Percentiles rank a stretch among this genome's conserved stretches.
Conservation (phyloP, 768 basidiomycete species). For the Asterophora parasitica region DNA sequence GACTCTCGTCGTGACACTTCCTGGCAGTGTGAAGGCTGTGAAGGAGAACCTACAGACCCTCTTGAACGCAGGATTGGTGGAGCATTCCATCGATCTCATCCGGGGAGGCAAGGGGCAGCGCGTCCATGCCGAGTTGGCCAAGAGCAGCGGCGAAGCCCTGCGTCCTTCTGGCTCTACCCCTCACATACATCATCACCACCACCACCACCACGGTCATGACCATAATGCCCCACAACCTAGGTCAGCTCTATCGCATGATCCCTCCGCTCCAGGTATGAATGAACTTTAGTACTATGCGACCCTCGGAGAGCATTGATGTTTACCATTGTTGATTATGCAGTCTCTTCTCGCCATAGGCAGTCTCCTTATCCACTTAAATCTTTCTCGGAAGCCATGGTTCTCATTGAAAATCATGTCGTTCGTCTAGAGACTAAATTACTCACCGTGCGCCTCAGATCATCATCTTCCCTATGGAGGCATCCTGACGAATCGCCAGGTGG, state of each 20-base stretch:
- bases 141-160: conserved; percentile 20
- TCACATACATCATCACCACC: conserved; percentile 24
- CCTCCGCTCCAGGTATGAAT: conserved; percentile 55
- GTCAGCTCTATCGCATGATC: conserved; percentile 63
- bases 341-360: conserved; percentile 62
- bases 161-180: conserved; percentile 28
- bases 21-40: conserved; percentile 83
- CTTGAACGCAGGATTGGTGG: conserved; percentile 50
- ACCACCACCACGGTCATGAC: conserved; percentile 29
- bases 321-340: conserved; percentile 30
- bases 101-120: conserved; percentile 59
- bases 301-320: not conserved
- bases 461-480: not conserved
- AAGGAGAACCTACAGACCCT: conserved; percentile 69
- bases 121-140: conserved; percentile 50
- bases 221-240: conserved; percentile 49
- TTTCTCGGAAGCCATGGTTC: conserved; percentile 56
- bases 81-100: conserved; percentile 71
- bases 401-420: conserved; percentile 46
- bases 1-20: conserved; percentile 74
- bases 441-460: conserved; percentile 33
- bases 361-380: conserved; percentile 76
- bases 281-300: not conserved
- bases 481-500: conserved; percentile 42
- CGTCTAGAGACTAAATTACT: conserved; percentile 35